Conservation (phyloP, 2,329 filamentous ascomycete species). For the Metarhizium robertsii region DNA sequence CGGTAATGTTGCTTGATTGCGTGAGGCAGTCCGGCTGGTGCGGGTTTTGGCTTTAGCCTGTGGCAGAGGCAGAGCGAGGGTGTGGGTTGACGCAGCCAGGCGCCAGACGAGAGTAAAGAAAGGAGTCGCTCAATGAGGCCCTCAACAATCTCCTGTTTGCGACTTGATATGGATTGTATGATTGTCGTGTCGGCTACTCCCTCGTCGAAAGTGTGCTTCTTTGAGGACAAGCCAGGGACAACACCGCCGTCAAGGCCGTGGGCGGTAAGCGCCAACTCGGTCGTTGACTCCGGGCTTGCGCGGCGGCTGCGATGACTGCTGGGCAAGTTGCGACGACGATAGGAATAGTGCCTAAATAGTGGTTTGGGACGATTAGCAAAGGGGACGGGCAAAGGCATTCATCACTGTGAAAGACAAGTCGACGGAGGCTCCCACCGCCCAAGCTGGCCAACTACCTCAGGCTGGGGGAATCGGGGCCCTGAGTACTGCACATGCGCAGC, state of each 20-base stretch:
- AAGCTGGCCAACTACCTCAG: background rate
- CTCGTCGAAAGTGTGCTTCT: constrained; percentile 6
- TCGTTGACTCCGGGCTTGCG: constrained; percentile 20
- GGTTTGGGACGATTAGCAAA: constrained; percentile 1
- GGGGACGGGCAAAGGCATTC: background rate
- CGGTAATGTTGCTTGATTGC: constrained; percentile 11
- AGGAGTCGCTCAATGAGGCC: constrained; percentile 1
- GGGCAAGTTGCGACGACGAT: constrained; percentile 1
- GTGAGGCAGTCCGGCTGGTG: constrained; percentile 16
- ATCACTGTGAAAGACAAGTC: constrained; percentile 1
- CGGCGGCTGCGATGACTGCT: constrained; percentile 18
- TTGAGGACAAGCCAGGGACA: constrained; percentile 14
- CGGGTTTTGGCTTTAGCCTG: constrained; percentile 20
- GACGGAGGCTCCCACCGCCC: background rate
- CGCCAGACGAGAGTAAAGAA: constrained; percentile 10
- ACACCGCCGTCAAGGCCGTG: constrained; percentile 19
- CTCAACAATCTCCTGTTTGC: background rate
- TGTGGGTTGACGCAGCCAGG: constrained; percentile 14
- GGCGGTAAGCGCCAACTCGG: constrained; percentile 25
- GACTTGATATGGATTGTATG: background rate
- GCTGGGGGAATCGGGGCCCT: background rate
- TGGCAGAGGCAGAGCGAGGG: background rate
- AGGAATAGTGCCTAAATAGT: background rate
- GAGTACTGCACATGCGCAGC: constrained; percentile 6
- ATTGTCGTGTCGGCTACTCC: constrained; percentile 10